Percentiles rank a stretch among this genome's conserved stretches.
Evolutionary conservation across 495 filamentous ascomycete species (phyloP).

Genomic region (Talaromyces ruber): DNA sequence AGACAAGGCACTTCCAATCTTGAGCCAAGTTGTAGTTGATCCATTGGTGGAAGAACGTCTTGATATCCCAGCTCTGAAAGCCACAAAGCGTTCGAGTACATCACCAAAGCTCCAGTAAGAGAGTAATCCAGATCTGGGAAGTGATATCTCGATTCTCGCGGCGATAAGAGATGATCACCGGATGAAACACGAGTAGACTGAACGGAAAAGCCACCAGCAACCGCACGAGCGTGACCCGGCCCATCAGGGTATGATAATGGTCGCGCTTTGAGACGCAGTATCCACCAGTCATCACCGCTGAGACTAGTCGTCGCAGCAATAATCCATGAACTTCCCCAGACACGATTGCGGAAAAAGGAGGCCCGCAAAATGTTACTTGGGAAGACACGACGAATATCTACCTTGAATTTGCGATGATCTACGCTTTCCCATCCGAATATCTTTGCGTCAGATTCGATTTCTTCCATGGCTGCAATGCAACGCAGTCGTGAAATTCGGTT

Average conservation of each 20-base stretch:
- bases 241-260: neutral
- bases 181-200: slow-evolving; percentile 4
- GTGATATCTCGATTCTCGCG: slow-evolving; percentile 15
- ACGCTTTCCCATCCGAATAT: slow-evolving; percentile 54
- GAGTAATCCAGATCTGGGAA: slow-evolving; percentile 30
- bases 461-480: slow-evolving; percentile 47
- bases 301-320: slow-evolving; percentile 60
- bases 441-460: slow-evolving; percentile 51
- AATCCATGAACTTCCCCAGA: slow-evolving; percentile 61
- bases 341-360: slow-evolving; percentile 53
- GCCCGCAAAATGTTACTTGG: slow-evolving; percentile 50
- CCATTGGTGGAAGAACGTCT: slow-evolving; percentile 24
- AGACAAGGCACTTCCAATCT: slow-evolving; percentile 28
- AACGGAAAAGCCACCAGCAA: slow-evolving; percentile 1
- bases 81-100: slow-evolving; percentile 33
- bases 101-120: slow-evolving; percentile 30
- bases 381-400: slow-evolving; percentile 54
- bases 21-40: slow-evolving; percentile 23
- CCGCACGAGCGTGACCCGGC: neutral
- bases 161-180: slow-evolving; percentile 7
- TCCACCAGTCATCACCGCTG: slow-evolving; percentile 69
- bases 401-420: slow-evolving; percentile 41
- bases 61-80: slow-evolving; percentile 24
- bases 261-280: slow-evolving; percentile 45
- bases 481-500: slow-evolving; percentile 47